These are phyloP conservation scores for Neopestalotiopsis rosae DNA, from an alignment of 2,329 filamentous ascomycete species.

Conservation along the genomic window DNA sequence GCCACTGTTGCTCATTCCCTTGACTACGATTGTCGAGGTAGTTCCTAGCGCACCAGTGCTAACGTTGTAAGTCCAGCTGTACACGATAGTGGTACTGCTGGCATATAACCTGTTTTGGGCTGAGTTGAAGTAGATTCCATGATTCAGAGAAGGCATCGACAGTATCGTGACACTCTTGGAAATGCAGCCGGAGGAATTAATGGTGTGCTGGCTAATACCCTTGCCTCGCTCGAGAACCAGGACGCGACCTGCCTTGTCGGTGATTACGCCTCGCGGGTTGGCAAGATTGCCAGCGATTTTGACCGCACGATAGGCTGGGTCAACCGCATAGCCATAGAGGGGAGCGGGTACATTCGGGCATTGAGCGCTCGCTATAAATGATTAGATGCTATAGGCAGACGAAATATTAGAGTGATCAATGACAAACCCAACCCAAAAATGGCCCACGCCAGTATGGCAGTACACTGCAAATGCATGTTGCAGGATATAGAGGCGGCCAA, in stretches of 20 bases:
- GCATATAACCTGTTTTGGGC: conserved; percentile 44
- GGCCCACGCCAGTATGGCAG: neutral
- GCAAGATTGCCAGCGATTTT: conserved; percentile 32
- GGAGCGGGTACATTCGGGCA: conserved; percentile 5
- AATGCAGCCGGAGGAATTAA: conserved; percentile 33
- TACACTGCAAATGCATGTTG: conserved; percentile 2
- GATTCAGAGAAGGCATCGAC: conserved; percentile 40
- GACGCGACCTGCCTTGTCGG: conserved; percentile 32
- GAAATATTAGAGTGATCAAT: neutral
- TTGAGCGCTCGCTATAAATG: neutral
- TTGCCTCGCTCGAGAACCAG: conserved; percentile 30
- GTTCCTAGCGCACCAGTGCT: conserved; percentile 42
- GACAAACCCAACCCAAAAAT: neutral
- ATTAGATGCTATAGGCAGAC: neutral
- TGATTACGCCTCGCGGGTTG: conserved; percentile 30
- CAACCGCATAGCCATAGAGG: neutral
- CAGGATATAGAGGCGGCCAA: neutral
- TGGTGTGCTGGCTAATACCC: conserved; percentile 33
- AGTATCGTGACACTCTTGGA: conserved; percentile 27
- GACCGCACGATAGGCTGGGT: neutral
- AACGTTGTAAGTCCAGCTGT: conserved; percentile 61
- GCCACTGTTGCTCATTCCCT: conserved; percentile 56
- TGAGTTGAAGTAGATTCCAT: conserved; percentile 43
- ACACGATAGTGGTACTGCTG: conserved; percentile 55
- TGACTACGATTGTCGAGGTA: conserved; percentile 49